A percentile compares a stretch with the other conserved stretches of the same genome.
Conservation (phyloP, 805 yeast genomes). For the Zygosaccharomyces gambellarensis region DNA sequence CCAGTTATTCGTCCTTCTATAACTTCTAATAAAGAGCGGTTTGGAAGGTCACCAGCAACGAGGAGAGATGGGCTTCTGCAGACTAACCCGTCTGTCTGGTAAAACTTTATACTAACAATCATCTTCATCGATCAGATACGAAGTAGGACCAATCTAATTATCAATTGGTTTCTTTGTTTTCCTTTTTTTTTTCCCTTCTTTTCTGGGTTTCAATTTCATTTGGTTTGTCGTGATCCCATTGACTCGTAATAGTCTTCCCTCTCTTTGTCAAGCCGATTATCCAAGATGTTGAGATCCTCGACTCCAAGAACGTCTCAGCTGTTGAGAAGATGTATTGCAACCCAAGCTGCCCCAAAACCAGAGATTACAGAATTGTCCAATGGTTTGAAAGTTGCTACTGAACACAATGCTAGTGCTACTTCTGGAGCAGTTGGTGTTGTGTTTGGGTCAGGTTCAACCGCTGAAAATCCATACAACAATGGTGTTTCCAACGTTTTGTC, state of each 20-base stretch:
- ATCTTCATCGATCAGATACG: not conserved
- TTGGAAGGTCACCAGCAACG: not conserved
- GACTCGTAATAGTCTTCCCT: not conserved
- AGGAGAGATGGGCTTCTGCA: not conserved
- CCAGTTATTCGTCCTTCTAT: too few relatives aligned
- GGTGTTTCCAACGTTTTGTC: conserved; percentile 70
- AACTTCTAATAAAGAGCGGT: not conserved
- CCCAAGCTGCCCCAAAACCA: conserved; percentile 47
- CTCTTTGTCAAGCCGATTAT: not conserved
- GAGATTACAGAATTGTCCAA: conserved; percentile 66
- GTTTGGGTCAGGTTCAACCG: conserved; percentile 71
- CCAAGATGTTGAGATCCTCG: conserved; percentile 22
- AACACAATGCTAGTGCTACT: conserved; percentile 44
- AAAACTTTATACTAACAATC: not conserved
- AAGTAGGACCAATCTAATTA: not conserved
- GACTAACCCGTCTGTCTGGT: not conserved
- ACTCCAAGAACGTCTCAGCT: conserved; percentile 18
- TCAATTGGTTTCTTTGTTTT: not conserved
- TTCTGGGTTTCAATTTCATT: not conserved
- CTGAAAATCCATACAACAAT: conserved; percentile 76
- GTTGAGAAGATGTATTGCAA: conserved; percentile 25
- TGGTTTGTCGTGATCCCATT: too few relatives aligned
- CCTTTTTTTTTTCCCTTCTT: not conserved
- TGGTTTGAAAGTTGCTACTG: conserved; percentile 72
- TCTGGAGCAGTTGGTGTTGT: conserved; percentile 65